Evolutionary conservation across 495 filamentous ascomycete genomes (phyloP), one percentile per base, ranked within the genome.

Genomic region (Aspergillus funiculosus): DNA sequence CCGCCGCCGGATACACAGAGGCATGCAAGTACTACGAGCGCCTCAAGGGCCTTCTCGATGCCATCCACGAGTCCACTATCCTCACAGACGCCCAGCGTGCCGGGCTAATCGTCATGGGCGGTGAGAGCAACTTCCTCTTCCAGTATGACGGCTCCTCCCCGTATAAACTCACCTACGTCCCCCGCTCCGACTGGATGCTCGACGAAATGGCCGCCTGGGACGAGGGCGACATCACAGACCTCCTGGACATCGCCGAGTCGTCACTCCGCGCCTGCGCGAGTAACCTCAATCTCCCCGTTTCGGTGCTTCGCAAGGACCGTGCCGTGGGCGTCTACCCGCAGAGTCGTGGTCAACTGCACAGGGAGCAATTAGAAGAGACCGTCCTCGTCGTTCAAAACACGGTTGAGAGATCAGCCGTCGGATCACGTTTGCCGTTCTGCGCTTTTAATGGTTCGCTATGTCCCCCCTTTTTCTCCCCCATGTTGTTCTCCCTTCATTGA

Each of bases 331-430:
- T 98, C 39, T 96, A 60, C 78, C 90, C 48, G 0, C 38, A 64
- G 0, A 60, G 65, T 9, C 59, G 60, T 5, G 64, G 75, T 9
- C 84, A 82, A 32, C 87, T 97, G 56, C 74, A 80, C 13, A 81
- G 94, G 2, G 94, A 99, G 63, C 83, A 85, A 41, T 75, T 97
- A 13, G 92, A 99, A 61, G 94, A 99, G 67, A 96, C 90, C 0
- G 94, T 99, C 0, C 73, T 99, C 6, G 87, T 89, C 2, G 87
- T 88, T 15, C 91, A 96, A 56, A 94, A 94, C 63, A 86, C 86
- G 11, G 76, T 97, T 0, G 89, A 96, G 60, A 74, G 89, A 31
- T 91, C 85, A 26, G 68, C 75, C 1, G 79, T 83, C 1, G 83
- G 82, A 0, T 66, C 72, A 11, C 63, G 79, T 3, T 68, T 99